Conservation (phyloP, 1,284 basidiomycete genomes). For the Trichosporon sp. region DNA sequence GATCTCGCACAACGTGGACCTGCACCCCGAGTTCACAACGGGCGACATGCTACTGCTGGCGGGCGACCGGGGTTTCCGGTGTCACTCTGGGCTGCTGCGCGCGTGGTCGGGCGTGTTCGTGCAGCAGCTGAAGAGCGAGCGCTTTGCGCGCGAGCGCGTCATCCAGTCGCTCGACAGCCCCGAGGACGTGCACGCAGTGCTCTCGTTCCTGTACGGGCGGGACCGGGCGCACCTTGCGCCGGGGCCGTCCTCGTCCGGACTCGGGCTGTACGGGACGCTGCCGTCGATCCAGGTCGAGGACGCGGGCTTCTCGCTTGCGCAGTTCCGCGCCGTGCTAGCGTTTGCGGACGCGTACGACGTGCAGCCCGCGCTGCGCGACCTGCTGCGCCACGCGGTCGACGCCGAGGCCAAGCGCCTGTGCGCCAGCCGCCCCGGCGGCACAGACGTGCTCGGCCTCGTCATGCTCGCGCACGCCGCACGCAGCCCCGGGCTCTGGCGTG, state of each 20-base stretch:
- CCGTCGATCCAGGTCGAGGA: conserved; percentile 1
- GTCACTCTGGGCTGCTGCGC: neutral
- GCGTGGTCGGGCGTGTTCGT: conserved; percentile 5
- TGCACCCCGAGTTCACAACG: neutral
- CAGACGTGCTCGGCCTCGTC: neutral
- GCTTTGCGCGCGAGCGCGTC: neutral
- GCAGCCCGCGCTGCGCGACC: neutral
- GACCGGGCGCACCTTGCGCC: neutral
- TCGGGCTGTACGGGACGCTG: neutral
- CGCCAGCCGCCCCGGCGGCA: neutral
- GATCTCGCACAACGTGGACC: neutral
- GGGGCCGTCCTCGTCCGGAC: neutral
- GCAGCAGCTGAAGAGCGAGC: neutral
- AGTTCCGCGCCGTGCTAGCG: neutral
- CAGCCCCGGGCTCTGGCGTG: neutral
- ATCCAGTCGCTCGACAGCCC: conserved; percentile 1
- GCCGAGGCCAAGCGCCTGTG: neutral
- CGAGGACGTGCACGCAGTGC: conserved; percentile 1
- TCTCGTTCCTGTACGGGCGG: conserved; percentile 5
- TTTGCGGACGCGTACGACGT: neutral
- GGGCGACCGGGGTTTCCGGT: neutral
- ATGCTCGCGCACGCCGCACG: neutral
- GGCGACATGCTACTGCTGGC: neutral
- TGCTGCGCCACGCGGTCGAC: neutral
- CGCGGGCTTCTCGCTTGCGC: neutral